A percentile compares a stretch with the other conserved stretches of the same genome.
phyloP scores from a whole-genome alignment of 441 rosid species.

The Adansonia madagascariensis region DNA sequence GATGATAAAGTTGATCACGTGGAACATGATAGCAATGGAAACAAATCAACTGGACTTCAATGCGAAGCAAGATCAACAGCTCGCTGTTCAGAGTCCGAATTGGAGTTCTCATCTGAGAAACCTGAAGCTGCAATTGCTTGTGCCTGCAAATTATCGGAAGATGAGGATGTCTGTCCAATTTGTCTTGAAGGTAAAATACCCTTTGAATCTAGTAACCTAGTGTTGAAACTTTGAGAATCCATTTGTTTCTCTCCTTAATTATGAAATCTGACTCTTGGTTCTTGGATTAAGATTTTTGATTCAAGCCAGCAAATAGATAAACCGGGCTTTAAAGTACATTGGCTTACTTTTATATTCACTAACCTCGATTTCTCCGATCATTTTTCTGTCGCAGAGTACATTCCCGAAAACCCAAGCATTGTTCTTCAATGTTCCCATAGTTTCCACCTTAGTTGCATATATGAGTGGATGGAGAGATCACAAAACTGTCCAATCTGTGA shows the following conservation, averaged over 20 bases:
- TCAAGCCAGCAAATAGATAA: background rate
- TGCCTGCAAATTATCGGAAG: conserved; percentile 27
- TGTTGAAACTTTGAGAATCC: background rate
- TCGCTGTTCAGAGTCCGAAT: background rate
- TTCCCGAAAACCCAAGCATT: conserved; percentile 52
- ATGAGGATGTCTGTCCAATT: conserved; percentile 55
- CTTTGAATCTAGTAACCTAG: background rate
- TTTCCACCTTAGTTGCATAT: conserved; percentile 61
- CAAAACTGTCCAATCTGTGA: conserved; percentile 54
- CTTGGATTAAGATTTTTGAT: background rate
- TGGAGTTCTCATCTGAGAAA: background rate
- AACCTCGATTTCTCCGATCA: background rate
- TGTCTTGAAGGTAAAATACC: conserved; percentile 55
- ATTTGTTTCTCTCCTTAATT: no score
- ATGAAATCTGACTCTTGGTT: no score
- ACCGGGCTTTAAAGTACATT: background rate
- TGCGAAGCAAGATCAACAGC: background rate
- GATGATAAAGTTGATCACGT: background rate
- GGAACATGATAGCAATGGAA: background rate
- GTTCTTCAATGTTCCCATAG: conserved; percentile 48
- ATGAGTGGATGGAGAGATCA: conserved; percentile 72
- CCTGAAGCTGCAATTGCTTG: conserved; percentile 4
- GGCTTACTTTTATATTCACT: background rate
- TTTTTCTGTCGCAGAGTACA: conserved; percentile 43
- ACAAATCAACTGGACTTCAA: background rate